Evolutionary conservation across 306 rosid species (phyloP).

Genomic region (Cicer bijugum): DNA sequence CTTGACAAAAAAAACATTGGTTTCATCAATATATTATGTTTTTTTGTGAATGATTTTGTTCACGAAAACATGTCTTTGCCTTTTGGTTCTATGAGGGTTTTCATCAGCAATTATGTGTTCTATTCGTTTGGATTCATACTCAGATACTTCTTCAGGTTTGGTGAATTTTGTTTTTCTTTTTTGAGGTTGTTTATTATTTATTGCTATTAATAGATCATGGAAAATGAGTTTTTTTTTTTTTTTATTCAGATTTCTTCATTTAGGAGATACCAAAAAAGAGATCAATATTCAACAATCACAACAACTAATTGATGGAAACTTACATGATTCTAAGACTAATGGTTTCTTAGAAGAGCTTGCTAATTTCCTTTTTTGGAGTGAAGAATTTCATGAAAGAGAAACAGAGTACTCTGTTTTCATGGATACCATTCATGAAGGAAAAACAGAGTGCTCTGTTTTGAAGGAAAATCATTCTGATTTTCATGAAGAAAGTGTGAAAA

Average conservation of each 20-base stretch:
- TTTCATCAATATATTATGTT: constrained; percentile 32
- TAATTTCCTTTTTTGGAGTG: constrained; percentile 44
- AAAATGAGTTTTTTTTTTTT: not conserved
- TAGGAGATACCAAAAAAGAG: constrained; percentile 39
- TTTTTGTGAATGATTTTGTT: constrained; percentile 40
- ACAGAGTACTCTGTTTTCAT: constrained; percentile 39
- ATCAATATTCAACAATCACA: not conserved
- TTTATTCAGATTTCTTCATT: constrained; percentile 55
- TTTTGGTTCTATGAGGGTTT: constrained; percentile 48
- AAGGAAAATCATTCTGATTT: constrained; percentile 7
- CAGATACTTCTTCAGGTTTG: constrained; percentile 59
- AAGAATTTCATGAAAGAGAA: constrained; percentile 35
- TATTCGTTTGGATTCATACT: constrained; percentile 50
- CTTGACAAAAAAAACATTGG: constrained; percentile 49
- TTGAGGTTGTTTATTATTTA: not conserved
- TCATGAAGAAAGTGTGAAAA: constrained; percentile 6
- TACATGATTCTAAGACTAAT: constrained; percentile 39
- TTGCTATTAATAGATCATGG: not conserved
- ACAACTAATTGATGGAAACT: not conserved
- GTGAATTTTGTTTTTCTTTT: not conserved
- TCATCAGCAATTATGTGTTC: constrained; percentile 46
- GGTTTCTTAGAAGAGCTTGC: constrained; percentile 48
- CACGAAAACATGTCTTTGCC: constrained; percentile 52
- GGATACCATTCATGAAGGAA: constrained; percentile 24
- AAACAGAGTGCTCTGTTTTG: constrained; percentile 12